Evolutionary conservation across 768 basidiomycete species (phyloP), one percentile per base, ranked within the genome.

Genomic region (Dacryopinax primogenitus): DNA sequence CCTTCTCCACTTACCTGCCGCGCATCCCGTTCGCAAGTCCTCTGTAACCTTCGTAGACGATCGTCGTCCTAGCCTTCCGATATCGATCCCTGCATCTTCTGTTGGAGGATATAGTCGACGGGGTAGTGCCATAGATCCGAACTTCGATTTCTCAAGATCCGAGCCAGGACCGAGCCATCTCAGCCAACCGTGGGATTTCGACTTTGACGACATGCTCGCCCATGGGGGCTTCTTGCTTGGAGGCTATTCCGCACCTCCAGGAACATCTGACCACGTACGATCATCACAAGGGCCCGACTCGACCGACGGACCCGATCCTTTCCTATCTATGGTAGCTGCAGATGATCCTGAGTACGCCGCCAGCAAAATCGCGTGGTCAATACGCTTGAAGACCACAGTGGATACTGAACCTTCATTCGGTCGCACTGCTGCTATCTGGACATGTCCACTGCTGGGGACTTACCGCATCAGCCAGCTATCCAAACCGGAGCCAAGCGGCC

Each of bases 341-440:
- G 51, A 58, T 18, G 51, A 58, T 58, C 51, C 51, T 58, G 51
- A 13, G 32, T 58, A 58, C 51, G 51, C 51, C 11, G 51, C 51
- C 6, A 9, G 4, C 51, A 26, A 32, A 32, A 21, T 58, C 26
- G 51, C 51, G 15, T 58, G 51, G 51, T 58, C 51, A 3, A 58
- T 58, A 32, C 51, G 51, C 4, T 32, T 58, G 30, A 58, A 58
- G 51, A 30, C 51, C 3, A 58, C 23, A 30, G 51, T 58, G 26
- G 51, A 26, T 4, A 32, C 23, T 30, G 51, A 32, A 6, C 23
- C 21, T 6, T 58, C 51, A 3, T 32, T 58, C 18, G 51, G 30
- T 30, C 26, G 51, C 9, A 15, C 23, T 3, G 51, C 51, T 26
- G 51, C 30, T 6, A 26, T 58, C 12, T 58, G 51, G 51, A 58